Evolutionary conservation across 352 stramenopile species (phyloP).

Genomic region (Phytophthora constricta): DNA sequence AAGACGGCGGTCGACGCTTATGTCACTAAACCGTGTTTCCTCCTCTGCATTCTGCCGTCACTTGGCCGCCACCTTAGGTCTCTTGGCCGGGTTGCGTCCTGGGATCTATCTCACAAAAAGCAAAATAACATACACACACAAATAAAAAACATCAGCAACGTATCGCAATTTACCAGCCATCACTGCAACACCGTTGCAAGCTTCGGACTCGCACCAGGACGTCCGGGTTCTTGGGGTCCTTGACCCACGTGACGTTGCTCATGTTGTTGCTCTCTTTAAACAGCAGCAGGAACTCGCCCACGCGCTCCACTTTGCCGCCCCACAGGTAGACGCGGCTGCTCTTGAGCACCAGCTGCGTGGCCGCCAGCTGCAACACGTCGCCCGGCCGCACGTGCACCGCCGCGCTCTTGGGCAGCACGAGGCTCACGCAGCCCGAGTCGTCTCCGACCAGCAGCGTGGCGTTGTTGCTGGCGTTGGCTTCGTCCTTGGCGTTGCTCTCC

Average conservation of each 20-base stretch:
- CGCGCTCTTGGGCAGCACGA: conserved; percentile 77
- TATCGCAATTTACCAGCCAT: too few species aligned
- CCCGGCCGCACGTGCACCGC: conserved; percentile 74
- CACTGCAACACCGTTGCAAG: too few species aligned
- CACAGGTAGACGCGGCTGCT: conserved; percentile 80
- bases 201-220: conserved; percentile 65
- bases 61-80: conserved; percentile 48
- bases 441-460: conserved; percentile 85
- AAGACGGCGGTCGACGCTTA: too few species aligned
- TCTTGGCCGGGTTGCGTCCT: conserved; percentile 63
- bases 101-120: conserved; percentile 44
- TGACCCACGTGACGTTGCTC: conserved; percentile 85
- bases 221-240: conserved; percentile 78
- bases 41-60: conserved; percentile 3
- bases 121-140: conserved; percentile 1
- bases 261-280: conserved; percentile 88
- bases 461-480: conserved; percentile 75
- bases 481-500: conserved; percentile 85
- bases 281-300: conserved; percentile 85
- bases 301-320: conserved; percentile 82
- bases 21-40: too few species aligned
- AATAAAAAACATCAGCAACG: conserved; percentile 1
- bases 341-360: conserved; percentile 83
- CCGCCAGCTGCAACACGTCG: conserved; percentile 74
- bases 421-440: conserved; percentile 79